phyloP scores from a whole-genome alignment of 129 eudicot genomes.

The Flaveria sonorensis region DNA sequence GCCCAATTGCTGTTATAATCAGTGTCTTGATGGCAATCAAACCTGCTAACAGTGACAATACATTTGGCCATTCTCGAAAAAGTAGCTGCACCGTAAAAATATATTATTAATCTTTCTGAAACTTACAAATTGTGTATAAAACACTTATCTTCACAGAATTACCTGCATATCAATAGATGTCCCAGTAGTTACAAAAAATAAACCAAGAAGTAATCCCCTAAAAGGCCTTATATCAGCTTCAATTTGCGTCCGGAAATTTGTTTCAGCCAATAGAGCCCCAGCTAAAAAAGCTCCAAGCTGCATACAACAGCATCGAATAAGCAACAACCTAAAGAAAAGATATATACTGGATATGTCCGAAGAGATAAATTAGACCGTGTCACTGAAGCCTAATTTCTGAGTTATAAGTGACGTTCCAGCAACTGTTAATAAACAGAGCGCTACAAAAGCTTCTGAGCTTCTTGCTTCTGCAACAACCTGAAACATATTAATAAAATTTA shows the following conservation, averaged over 20 bases:
- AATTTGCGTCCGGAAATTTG: constrained; percentile 92
- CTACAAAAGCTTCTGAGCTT: constrained; percentile 99
- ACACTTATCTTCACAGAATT: not conserved
- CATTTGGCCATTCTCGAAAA: constrained; percentile 97
- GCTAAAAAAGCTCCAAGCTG: constrained; percentile 99
- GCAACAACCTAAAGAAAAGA: constrained; percentile 10
- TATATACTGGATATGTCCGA: not conserved
- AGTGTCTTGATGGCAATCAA: constrained; percentile 83
- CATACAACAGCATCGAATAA: constrained; percentile 24
- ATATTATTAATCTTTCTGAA: not conserved
- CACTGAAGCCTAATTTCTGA: constrained; percentile 97
- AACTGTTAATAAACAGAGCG: constrained; percentile 94
- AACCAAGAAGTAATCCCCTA: constrained; percentile 94
- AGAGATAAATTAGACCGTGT: constrained; percentile 61
- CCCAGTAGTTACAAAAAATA: constrained; percentile 96
- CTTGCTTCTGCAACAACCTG: constrained; percentile 98
- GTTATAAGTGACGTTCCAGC: constrained; percentile 98
- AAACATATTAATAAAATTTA: constrained; percentile 28
- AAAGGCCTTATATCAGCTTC: constrained; percentile 99
- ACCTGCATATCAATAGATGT: constrained; percentile 96
- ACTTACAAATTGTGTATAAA: not conserved
- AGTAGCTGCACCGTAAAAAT: constrained; percentile 63
- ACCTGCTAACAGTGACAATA: constrained; percentile 85
- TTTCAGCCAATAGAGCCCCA: constrained; percentile 93
- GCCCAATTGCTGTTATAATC: constrained; percentile 94